These are phyloP conservation scores for Wallacemonas sp. DNA, from an alignment of 208 protist species.

Conservation along the genomic window DNA sequence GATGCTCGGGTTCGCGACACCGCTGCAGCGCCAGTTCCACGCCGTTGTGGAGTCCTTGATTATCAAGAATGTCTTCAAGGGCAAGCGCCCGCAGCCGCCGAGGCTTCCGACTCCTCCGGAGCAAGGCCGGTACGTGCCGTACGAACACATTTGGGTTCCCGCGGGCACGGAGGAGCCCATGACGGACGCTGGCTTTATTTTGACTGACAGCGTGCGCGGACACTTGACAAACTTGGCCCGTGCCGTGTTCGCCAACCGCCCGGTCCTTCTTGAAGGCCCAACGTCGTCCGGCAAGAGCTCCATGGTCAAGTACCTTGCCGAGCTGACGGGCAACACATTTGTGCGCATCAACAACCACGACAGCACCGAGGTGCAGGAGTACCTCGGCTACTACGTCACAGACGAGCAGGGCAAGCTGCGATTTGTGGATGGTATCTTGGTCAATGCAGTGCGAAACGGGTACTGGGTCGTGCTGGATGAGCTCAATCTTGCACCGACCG, in stretches of 20 bases:
- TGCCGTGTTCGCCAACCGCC: constrained; percentile 94
- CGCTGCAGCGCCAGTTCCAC: constrained; percentile 91
- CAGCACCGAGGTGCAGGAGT: constrained; percentile 99
- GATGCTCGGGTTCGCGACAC: constrained; percentile 96
- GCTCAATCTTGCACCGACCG: constrained; percentile 99
- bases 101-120: constrained; percentile 40
- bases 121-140: constrained; percentile 70
- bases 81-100: constrained; percentile 67
- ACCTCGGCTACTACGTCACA: constrained; percentile 98
- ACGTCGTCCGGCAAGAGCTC: constrained; percentile 99
- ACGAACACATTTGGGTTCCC: constrained; percentile 97
- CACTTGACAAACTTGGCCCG: constrained; percentile 96
- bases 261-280: constrained; percentile 98
- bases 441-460: constrained; percentile 96
- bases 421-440: constrained; percentile 97
- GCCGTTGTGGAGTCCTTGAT: constrained; percentile 89
- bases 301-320: constrained; percentile 99
- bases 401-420: constrained; percentile 95
- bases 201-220: constrained; percentile 94
- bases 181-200: constrained; percentile 93
- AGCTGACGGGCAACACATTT: constrained; percentile 97
- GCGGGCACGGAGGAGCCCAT: constrained; percentile 52
- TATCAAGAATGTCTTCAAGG: constrained; percentile 83
- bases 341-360: constrained; percentile 99
- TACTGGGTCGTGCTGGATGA: constrained; percentile 99